phyloP scores from a whole-genome alignment of 1,284 basidiomycete genomes.

The Boletus smithii region DNA sequence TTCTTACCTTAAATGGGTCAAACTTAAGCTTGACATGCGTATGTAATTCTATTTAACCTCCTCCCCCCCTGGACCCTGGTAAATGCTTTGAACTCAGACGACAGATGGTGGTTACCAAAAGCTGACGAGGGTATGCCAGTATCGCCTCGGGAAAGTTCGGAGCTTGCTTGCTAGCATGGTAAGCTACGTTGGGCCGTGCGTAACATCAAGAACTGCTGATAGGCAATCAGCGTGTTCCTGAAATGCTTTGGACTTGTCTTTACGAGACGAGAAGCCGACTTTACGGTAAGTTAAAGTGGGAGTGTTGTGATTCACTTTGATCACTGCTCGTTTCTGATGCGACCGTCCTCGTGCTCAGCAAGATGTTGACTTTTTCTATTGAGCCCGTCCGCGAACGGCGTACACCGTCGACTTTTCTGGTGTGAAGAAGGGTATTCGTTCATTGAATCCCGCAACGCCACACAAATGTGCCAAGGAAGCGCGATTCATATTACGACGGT shows the following conservation, averaged over 20 bases:
- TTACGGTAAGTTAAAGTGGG: slow-evolving; percentile 4
- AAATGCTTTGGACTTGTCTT: neutral
- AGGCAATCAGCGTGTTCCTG: too few relatives aligned
- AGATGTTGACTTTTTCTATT: neutral
- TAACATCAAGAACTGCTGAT: too few relatives aligned
- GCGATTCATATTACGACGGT: slow-evolving; percentile 6
- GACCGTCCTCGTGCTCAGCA: neutral
- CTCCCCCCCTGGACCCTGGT: neutral
- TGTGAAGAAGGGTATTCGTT: neutral
- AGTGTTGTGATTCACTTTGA: too few relatives aligned
- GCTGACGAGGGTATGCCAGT: slow-evolving; percentile 12
- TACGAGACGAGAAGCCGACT: too few relatives aligned
- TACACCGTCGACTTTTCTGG: too few relatives aligned
- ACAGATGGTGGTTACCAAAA: slow-evolving; percentile 9
- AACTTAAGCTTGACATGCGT: slow-evolving; percentile 26
- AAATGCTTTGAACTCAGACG: slow-evolving; percentile 23
- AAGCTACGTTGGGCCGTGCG: too few relatives aligned
- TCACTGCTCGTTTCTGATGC: too few relatives aligned
- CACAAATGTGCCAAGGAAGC: neutral
- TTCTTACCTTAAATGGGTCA: slow-evolving; percentile 3
- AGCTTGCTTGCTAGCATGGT: neutral
- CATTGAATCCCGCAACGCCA: slow-evolving; percentile 8
- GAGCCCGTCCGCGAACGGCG: neutral
- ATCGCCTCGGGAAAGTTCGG: slow-evolving; percentile 6
- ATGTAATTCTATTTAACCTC: slow-evolving; percentile 18